These are phyloP conservation scores for Forsythia suspensa DNA, from an alignment of 257 asterid species.

Conservation along the genomic window DNA sequence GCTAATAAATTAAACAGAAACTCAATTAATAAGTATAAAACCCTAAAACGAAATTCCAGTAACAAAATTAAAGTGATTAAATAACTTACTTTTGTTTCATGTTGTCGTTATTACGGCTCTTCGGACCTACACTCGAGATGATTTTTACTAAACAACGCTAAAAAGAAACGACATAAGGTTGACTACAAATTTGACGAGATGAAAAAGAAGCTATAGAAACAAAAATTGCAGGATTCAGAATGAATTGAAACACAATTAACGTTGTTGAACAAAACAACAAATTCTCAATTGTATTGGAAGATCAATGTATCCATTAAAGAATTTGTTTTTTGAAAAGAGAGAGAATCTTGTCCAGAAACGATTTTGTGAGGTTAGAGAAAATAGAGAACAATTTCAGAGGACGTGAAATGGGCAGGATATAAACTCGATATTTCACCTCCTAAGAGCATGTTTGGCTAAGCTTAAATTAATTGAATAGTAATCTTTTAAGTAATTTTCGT, in stretches of 20 bases:
- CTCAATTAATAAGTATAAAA: not conserved
- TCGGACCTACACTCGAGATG: not conserved
- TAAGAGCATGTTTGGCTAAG: not conserved
- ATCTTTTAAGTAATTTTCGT: too few relatives aligned
- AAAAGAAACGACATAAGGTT: conserved; percentile 36
- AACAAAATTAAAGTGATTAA: conserved; percentile 11
- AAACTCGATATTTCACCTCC: not conserved
- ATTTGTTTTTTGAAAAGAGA: not conserved
- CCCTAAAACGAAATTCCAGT: not conserved
- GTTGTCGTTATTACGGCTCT: conserved; percentile 22
- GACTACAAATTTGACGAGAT: conserved; percentile 45
- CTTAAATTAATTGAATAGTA: not conserved
- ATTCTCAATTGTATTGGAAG: conserved; percentile 26
- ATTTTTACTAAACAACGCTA: conserved; percentile 26
- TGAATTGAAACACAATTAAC: conserved; percentile 29
- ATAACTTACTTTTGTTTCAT: conserved; percentile 85
- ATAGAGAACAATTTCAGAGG: not conserved
- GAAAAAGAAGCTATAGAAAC: conserved; percentile 37
- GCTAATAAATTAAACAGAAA: not conserved
- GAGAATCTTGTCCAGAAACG: not conserved
- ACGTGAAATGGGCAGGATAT: not conserved
- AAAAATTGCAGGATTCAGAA: conserved; percentile 29
- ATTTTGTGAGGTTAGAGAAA: not conserved
- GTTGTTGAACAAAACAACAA: conserved; percentile 17
- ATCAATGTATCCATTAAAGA: conserved; percentile 40